These are phyloP conservation scores for Neurospora sp. DNA, from an alignment of 495 filamentous ascomycete species.

Conservation along the genomic window DNA sequence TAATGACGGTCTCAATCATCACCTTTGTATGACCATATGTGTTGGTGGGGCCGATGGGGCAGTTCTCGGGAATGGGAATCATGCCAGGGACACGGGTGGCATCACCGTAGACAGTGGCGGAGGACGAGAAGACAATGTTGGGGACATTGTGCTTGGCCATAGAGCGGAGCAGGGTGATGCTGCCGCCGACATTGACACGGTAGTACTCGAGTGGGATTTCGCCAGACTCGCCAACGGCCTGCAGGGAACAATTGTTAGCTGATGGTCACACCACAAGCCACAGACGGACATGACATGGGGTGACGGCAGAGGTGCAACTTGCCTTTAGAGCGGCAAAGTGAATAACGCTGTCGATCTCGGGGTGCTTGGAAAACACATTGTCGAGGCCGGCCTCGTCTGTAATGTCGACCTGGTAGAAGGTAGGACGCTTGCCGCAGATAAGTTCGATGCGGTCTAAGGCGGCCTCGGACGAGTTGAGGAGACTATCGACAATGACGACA, in stretches of 20 bases:
- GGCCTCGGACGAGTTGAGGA: conserved; percentile 90
- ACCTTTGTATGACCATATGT: conserved; percentile 94
- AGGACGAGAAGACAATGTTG: conserved; percentile 97
- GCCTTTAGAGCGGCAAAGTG: conserved; percentile 98
- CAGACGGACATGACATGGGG: neutral
- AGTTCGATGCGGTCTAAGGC: conserved; percentile 87
- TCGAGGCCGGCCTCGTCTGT: conserved; percentile 76
- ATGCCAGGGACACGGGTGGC: conserved; percentile 93
- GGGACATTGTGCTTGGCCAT: conserved; percentile 84
- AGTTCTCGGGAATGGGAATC: conserved; percentile 97
- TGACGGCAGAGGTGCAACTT: conserved; percentile 14
- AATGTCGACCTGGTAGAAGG: conserved; percentile 79
- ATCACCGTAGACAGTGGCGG: conserved; percentile 95
- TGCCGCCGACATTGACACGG: conserved; percentile 89
- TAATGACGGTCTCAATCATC: conserved; percentile 82
- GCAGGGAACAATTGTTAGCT: neutral
- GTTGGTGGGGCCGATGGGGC: conserved; percentile 93
- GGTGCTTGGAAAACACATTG: conserved; percentile 79
- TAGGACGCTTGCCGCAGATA: conserved; percentile 79
- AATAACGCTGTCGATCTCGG: conserved; percentile 92
- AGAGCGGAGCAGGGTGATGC: conserved; percentile 73
- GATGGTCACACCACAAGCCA: conserved; percentile 1
- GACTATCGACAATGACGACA: conserved; percentile 88
- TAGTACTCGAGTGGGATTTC: conserved; percentile 98
- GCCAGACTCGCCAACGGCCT: conserved; percentile 93